Percentiles rank a stretch among this genome's conserved stretches.
These are phyloP conservation scores for Cardamine occulta DNA, from an alignment of 345 rosid species.

Conservation along the genomic window DNA sequence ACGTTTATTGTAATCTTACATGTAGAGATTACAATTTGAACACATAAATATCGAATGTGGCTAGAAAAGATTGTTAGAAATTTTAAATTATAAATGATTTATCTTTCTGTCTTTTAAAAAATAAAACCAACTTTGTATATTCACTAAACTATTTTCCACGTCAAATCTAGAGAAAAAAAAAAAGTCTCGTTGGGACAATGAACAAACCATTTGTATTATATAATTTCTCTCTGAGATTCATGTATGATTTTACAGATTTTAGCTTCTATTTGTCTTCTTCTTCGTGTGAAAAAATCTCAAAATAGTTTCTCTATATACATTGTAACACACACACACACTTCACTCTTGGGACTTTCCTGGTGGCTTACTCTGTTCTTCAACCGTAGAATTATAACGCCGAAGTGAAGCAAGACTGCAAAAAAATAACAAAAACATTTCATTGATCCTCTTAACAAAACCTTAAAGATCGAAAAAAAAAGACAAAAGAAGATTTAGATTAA, in stretches of 20 bases:
- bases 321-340: constrained; percentile 13
- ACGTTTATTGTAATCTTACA: not conserved
- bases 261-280: constrained; percentile 17
- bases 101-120: not conserved
- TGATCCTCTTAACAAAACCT: constrained; percentile 6
- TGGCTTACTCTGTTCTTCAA: constrained; percentile 25
- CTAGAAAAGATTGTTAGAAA: too few species aligned
- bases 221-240: constrained; percentile 9
- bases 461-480: not conserved
- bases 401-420: constrained; percentile 58
- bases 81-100: too few species aligned
- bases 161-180: not conserved
- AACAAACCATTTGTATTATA: not conserved
- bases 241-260: constrained; percentile 10
- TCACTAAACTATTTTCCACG: not conserved
- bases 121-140: not conserved
- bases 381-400: constrained; percentile 34
- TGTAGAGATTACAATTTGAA: not conserved
- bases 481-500: not conserved
- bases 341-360: constrained; percentile 37
- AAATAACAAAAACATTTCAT: not conserved
- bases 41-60: not conserved
- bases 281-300: not conserved
- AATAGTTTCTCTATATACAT: constrained; percentile 29
- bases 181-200: not conserved